Evolutionary conservation across 768 basidiomycete species (phyloP).

Genomic region (Auriscalpium orientale): DNA sequence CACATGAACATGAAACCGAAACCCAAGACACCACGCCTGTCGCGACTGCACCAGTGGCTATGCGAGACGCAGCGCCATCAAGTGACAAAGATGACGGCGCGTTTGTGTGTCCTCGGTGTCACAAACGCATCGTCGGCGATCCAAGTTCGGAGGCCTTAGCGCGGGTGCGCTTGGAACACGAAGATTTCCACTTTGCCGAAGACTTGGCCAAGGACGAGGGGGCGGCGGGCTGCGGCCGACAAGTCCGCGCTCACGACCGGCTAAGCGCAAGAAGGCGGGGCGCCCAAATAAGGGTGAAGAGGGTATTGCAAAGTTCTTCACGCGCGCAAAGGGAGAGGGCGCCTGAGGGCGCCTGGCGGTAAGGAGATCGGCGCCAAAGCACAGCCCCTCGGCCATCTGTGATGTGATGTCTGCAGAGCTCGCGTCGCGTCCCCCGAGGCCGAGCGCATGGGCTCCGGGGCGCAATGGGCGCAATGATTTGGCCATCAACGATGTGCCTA

Average conservation of each 20-base stretch:
- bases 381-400: no score
- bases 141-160: slow-evolving; percentile 28
- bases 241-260: slow-evolving; percentile 12
- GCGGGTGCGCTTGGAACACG: slow-evolving; percentile 59
- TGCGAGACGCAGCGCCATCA: background rate
- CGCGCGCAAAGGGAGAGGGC: slow-evolving; percentile 20
- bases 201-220: slow-evolving; percentile 47
- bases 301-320: slow-evolving; percentile 45
- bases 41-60: background rate
- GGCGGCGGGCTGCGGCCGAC: slow-evolving; percentile 7
- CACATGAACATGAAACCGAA: no score
- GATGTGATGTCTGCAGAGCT: background rate
- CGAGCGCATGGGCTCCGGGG: background rate
- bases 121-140: slow-evolving; percentile 10
- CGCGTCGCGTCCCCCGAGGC: background rate
- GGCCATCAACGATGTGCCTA: background rate
- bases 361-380: no score
- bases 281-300: slow-evolving; percentile 18
- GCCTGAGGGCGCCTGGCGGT: no score
- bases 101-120: slow-evolving; percentile 7
- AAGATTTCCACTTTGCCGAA: slow-evolving; percentile 85
- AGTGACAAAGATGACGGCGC: background rate
- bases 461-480: background rate
- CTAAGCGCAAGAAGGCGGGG: slow-evolving; percentile 25
- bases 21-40: background rate